Evolutionary conservation across 768 basidiomycete genomes (phyloP).

Genomic region (Clitopilus passeckerianus): DNA sequence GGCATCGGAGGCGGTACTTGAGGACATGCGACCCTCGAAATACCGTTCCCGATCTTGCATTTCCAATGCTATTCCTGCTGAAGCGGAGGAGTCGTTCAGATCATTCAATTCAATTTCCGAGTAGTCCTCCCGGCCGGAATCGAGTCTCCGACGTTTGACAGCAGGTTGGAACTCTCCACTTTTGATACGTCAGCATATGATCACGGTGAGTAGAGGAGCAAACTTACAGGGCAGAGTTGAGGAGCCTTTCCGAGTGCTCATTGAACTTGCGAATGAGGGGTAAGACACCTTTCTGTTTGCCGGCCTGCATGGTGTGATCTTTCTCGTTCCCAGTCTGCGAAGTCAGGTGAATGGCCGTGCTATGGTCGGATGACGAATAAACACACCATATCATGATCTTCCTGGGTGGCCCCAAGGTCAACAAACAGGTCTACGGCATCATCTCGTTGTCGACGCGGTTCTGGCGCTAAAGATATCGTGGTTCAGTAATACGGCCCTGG

Average conservation of each 20-base stretch:
- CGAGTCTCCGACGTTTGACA: neutral
- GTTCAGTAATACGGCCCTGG: conserved; percentile 2
- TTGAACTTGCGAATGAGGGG: conserved; percentile 97
- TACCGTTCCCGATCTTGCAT: conserved; percentile 85
- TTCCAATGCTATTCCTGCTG: conserved; percentile 72
- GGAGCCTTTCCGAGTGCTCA: conserved; percentile 88
- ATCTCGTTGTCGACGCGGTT: conserved; percentile 67
- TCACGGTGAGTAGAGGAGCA: neutral
- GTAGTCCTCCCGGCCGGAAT: conserved; percentile 28
- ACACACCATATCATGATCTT: conserved; percentile 84
- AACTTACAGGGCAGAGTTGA: conserved; percentile 71
- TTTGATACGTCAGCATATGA: neutral
- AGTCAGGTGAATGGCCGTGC: neutral
- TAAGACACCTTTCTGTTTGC: conserved; percentile 79
- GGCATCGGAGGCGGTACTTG: conserved; percentile 20
- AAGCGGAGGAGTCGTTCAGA: conserved; percentile 62
- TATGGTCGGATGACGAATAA: neutral
- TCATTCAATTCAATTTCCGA: conserved; percentile 80
- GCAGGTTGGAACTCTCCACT: conserved; percentile 53
- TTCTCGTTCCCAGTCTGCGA: conserved; percentile 79
- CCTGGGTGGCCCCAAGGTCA: conserved; percentile 81
- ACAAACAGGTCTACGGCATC: conserved; percentile 73
- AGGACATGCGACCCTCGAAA: conserved; percentile 62
- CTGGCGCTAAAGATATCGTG: conserved; percentile 47
- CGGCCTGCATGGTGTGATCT: conserved; percentile 95